phyloP scores from a whole-genome alignment of 352 stramenopile species.

The Aphanomyces invadans region DNA sequence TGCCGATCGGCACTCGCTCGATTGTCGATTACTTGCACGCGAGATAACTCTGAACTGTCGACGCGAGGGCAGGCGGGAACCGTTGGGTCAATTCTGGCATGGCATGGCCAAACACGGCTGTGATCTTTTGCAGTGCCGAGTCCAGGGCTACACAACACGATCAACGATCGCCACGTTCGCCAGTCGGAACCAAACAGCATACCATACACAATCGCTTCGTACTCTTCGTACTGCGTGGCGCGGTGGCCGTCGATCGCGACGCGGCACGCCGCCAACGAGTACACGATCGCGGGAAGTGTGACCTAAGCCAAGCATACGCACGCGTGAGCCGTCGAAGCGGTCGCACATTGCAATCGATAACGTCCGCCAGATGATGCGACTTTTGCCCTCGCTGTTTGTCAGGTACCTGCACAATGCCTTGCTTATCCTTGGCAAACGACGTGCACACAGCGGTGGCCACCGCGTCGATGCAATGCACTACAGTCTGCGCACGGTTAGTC shows the following conservation, averaged over 20 bases:
- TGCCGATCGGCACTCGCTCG: too few species aligned
- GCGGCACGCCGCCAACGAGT: neutral
- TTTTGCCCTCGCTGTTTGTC: too few species aligned
- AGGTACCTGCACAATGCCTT: slow-evolving; percentile 15
- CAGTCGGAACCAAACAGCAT: neutral
- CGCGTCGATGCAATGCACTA: slow-evolving; percentile 8
- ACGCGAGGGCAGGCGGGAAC: neutral
- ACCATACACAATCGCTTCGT: slow-evolving; percentile 2
- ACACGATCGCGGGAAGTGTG: neutral
- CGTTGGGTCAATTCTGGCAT: neutral
- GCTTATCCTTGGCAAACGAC: slow-evolving; percentile 23
- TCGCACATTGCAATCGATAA: too few species aligned
- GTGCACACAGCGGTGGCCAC: neutral
- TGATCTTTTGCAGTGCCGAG: neutral
- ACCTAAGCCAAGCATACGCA: too few species aligned
- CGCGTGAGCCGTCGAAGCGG: too few species aligned
- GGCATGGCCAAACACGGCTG: neutral
- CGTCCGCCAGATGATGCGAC: too few species aligned
- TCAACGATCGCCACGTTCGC: neutral
- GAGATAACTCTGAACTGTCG: neutral
- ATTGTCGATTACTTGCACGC: neutral
- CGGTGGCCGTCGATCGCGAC: neutral
- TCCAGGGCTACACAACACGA: neutral
- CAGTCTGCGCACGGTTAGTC: too few species aligned
- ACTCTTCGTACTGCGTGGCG: neutral